A percentile compares a stretch with the other conserved stretches of the same genome.
Conservation (phyloP, 2,329 filamentous ascomycete species). For the Neofusicoccum parvum region DNA sequence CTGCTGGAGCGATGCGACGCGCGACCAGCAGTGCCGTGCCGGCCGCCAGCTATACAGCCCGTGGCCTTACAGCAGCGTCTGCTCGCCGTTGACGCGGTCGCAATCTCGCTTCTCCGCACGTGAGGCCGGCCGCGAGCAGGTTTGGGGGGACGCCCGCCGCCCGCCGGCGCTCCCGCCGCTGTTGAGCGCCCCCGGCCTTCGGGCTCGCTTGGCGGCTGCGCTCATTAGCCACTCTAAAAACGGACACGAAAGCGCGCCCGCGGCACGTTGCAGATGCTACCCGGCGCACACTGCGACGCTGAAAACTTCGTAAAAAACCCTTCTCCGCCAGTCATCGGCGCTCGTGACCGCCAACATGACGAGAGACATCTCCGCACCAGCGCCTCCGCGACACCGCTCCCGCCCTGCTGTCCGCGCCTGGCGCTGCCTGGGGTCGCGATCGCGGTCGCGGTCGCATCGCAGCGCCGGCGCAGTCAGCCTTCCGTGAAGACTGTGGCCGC, state of each 20-base stretch:
- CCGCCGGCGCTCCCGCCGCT: constrained; percentile 1
- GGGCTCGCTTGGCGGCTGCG: not conserved
- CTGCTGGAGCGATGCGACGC: not conserved
- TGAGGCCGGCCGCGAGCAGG: not conserved
- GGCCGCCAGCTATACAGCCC: too few relatives aligned
- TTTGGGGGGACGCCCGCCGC: not conserved
- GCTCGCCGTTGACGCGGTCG: not conserved
- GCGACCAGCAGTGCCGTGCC: not conserved
- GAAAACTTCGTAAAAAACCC: constrained; percentile 3
- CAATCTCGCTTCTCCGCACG: constrained; percentile 19
- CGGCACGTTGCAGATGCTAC: constrained; percentile 11
- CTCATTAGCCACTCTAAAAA: constrained; percentile 12
- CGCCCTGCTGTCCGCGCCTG: not conserved
- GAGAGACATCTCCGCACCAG: constrained; percentile 6
- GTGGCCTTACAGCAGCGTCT: too few relatives aligned
- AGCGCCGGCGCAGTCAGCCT: not conserved
- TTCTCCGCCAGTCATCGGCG: constrained; percentile 2
- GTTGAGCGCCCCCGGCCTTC: not conserved
- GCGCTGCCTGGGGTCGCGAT: not conserved
- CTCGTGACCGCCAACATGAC: constrained; percentile 1
- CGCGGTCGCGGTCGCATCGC: not conserved
- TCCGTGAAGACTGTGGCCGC: not conserved
- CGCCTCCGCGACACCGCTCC: constrained; percentile 5
- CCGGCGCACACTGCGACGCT: constrained; percentile 7
- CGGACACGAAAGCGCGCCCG: constrained; percentile 3